Evolutionary conservation across 164 flowering plant genomes (phyloP).

Genomic region (Kingdonia uniflora): DNA sequence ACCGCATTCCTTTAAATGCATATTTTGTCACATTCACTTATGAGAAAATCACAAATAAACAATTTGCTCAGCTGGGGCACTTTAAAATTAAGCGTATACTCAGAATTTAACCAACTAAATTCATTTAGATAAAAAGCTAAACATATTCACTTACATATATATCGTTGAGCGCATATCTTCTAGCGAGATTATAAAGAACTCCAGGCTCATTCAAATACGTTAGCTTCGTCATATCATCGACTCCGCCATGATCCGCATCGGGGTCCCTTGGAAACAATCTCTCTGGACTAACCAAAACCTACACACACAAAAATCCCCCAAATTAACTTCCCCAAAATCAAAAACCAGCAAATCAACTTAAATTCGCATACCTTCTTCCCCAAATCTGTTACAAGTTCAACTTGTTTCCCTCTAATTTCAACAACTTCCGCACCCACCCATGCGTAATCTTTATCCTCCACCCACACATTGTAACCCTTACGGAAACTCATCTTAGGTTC

Average conservation of each 20-base stretch:
- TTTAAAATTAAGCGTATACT: no score
- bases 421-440: constrained; percentile 74
- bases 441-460: constrained; percentile 57
- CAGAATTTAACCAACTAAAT: no score
- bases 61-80: no score
- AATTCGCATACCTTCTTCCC: constrained; percentile 57
- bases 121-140: no score
- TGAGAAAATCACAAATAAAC: no score
- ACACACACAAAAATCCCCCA: not conserved
- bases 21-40: no score
- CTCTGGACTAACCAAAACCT: constrained; percentile 50
- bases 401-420: constrained; percentile 42
- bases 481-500: constrained; percentile 49
- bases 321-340: not conserved
- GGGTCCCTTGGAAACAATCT: constrained; percentile 70
- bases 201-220: constrained; percentile 96
- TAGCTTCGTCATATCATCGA: constrained; percentile 97
- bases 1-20: no score
- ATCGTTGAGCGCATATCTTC: constrained; percentile 88
- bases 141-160: constrained; percentile 77
- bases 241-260: constrained; percentile 88
- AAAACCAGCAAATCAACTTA: not conserved
- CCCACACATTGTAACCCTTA: constrained; percentile 78
- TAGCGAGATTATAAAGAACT: constrained; percentile 74
- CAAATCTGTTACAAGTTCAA: constrained; percentile 35